A percentile compares a stretch with the other conserved stretches of the same genome.
Conservation (phyloP, 1,139 yeast genomes). For the Scheffersomyces quercinus region DNA sequence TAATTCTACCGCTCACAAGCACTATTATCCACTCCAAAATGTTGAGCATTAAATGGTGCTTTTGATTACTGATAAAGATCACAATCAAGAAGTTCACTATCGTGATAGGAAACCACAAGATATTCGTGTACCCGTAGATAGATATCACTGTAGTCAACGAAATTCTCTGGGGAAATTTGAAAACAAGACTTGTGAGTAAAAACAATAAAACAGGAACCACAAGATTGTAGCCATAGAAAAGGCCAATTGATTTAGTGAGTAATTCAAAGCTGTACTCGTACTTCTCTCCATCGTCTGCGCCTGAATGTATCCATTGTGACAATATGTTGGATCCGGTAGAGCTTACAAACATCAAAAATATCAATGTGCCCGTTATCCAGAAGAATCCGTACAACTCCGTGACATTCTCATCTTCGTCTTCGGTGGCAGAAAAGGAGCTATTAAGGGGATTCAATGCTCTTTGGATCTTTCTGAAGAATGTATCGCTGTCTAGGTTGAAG, state of each 20-base stretch:
- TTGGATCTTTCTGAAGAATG: slow-evolving; percentile 50
- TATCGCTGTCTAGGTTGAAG: slow-evolving; percentile 65
- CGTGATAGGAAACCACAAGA: slow-evolving; percentile 80
- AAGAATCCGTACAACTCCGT: slow-evolving; percentile 79
- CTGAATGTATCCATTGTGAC: slow-evolving; percentile 46
- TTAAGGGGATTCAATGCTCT: slow-evolving; percentile 48
- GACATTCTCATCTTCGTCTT: slow-evolving; percentile 35
- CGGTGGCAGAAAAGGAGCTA: slow-evolving; percentile 17
- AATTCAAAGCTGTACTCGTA: slow-evolving; percentile 63
- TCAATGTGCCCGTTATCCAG: slow-evolving; percentile 82
- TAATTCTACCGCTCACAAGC: slow-evolving; percentile 42
- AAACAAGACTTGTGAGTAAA: slow-evolving; percentile 42
- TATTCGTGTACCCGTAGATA: slow-evolving; percentile 76
- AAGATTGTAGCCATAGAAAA: slow-evolving; percentile 74
- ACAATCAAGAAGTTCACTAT: slow-evolving; percentile 53
- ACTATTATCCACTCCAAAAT: slow-evolving; percentile 50
- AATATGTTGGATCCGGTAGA: slow-evolving; percentile 55
- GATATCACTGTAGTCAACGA: slow-evolving; percentile 50
- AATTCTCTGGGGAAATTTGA: slow-evolving; percentile 43
- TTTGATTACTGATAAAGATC: slow-evolving; percentile 39
- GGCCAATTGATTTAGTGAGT: slow-evolving; percentile 62
- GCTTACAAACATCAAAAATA: slow-evolving; percentile 70
- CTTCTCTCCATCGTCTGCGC: slow-evolving; percentile 33
- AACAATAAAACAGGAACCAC: slow-evolving; percentile 59
- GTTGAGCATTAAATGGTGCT: slow-evolving; percentile 35